A percentile compares a stretch with the other conserved stretches of the same genome.
Conservation (phyloP, 2,329 filamentous ascomycete genomes). For the Huntiella moniliformis region DNA sequence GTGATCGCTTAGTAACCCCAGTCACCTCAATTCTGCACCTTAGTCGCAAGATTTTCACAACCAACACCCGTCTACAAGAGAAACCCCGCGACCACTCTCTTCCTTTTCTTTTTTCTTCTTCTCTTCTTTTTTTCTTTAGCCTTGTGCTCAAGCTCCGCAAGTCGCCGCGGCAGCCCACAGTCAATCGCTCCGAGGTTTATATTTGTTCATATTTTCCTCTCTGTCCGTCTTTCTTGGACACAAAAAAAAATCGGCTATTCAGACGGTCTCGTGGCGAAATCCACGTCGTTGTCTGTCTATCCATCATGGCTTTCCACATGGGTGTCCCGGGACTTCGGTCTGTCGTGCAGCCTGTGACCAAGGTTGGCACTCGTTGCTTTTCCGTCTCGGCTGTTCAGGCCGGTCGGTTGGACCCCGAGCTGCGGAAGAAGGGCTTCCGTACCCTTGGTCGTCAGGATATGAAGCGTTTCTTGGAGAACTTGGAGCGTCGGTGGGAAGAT, state of each 20-base stretch:
- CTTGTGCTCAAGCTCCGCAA: constrained; percentile 13
- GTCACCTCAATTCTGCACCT: constrained; percentile 6
- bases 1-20: constrained; percentile 5
- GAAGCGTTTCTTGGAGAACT: constrained; percentile 9
- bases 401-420: constrained; percentile 8
- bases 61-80: constrained; percentile 1
- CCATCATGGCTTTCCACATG: not conserved
- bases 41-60: constrained; percentile 7
- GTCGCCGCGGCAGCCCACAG: constrained; percentile 1
- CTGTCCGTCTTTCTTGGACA: not conserved
- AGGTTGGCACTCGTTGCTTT: not conserved
- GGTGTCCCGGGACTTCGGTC: not conserved
- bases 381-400: constrained; percentile 1
- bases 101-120: constrained; percentile 1
- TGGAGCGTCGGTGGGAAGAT: constrained; percentile 12
- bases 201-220: not conserved
- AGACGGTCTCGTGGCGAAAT: too few species aligned
- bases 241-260: not conserved
- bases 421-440: constrained; percentile 7
- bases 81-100: not conserved
- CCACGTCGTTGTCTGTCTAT: too few species aligned
- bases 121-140: constrained; percentile 8
- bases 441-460: constrained; percentile 11
- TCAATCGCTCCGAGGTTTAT: constrained; percentile 1
- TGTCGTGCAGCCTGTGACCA: not conserved